Base-by-base conservation (phyloP, 2,329 filamentous ascomycete species). In the Teratosphaeriaceae sp. region DNA sequence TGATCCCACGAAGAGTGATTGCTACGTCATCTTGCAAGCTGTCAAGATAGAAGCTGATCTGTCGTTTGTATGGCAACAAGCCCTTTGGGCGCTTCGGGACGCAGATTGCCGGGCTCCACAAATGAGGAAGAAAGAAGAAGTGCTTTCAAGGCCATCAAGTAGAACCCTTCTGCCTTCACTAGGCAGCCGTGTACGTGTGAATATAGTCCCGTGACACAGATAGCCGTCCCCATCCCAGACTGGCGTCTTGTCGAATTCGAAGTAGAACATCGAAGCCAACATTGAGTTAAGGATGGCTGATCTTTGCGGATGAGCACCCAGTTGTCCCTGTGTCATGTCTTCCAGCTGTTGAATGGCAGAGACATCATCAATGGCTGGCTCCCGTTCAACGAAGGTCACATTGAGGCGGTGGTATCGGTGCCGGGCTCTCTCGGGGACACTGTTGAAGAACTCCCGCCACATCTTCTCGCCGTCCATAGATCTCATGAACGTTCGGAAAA, bases 401-500 rank as follows among this genome's bases (percentile, higher is more conserved):
- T 40, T 40, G 20, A 40, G n/a, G 4, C 37, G 6, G 15, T 29
- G 26, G 37, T 29, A 40, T 7, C 37, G 15, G 5, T 40, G 37
- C 23, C 15, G 19, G 12, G 37, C 16, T 6, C 41, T 21, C 16
- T 44, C 30, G 1, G 50, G 44, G 6, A 58, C 23, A 34, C 43
- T 47, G 31, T 53, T 50, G 13, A 45, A 36, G 15, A 57, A 54
- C 22, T 48, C 46, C 38, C 47, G 46, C 55, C 48, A 59, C 21
- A 50, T 43, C 24, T 51, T 50, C 37, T 60, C 52, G 1, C 53
- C 49, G 38, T 61, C 57, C 20, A 58, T 40, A 20, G 44, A 49
- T 6, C 51, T 43, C 47, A 56, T 56, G 26, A 55, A 56, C 4
- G 38, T 47, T 22, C 48, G 37, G 37, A 50, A 41, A 2, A 60